These are phyloP conservation scores for Paspalum vaginatum DNA, from an alignment of 176 grass and related monocot species.

Conservation along the genomic window DNA sequence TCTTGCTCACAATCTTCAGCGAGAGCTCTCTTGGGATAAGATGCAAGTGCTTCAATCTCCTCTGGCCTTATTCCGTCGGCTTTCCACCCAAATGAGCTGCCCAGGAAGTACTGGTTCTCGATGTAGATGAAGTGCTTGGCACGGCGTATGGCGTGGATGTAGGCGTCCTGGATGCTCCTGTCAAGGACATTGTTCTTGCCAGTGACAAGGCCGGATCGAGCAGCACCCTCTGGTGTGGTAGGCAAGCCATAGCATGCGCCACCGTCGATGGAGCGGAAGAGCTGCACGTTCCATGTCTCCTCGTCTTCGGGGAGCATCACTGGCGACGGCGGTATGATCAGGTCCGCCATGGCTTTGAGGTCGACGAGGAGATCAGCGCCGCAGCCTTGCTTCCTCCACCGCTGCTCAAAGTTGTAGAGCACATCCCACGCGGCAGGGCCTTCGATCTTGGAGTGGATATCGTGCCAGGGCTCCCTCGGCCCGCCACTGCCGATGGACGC, in stretches of 20 bases:
- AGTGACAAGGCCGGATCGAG: conserved; percentile 67
- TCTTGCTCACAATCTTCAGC: conserved; percentile 90
- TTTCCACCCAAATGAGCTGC: conserved; percentile 87
- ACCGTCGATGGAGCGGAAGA: conserved; percentile 84
- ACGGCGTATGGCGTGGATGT: conserved; percentile 81
- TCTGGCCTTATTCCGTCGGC: conserved; percentile 69
- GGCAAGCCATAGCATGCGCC: conserved; percentile 79
- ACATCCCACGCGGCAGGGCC: conserved; percentile 86
- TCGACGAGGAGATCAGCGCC: conserved; percentile 54
- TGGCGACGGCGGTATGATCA: conserved; percentile 72
- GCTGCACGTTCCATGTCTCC: conserved; percentile 82
- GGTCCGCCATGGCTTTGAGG: conserved; percentile 56
- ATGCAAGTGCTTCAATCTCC: conserved; percentile 70
- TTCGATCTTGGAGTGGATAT: conserved; percentile 81
- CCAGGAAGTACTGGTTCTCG: conserved; percentile 95
- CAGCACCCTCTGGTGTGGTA: conserved; percentile 64
- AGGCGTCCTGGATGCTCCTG: conserved; percentile 94
- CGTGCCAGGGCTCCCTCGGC: conserved; percentile 91
- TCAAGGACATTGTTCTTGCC: conserved; percentile 91
- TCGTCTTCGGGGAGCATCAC: conserved; percentile 69
- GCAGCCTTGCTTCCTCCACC: conserved; percentile 82
- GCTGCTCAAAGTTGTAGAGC: conserved; percentile 90
- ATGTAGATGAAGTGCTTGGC: conserved; percentile 92
- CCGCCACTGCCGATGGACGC: conserved; percentile 61
- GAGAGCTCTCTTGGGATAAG: conserved; percentile 80